Conservation (phyloP, 1,139 yeast genomes). For the Diutina pseudorugosa region DNA sequence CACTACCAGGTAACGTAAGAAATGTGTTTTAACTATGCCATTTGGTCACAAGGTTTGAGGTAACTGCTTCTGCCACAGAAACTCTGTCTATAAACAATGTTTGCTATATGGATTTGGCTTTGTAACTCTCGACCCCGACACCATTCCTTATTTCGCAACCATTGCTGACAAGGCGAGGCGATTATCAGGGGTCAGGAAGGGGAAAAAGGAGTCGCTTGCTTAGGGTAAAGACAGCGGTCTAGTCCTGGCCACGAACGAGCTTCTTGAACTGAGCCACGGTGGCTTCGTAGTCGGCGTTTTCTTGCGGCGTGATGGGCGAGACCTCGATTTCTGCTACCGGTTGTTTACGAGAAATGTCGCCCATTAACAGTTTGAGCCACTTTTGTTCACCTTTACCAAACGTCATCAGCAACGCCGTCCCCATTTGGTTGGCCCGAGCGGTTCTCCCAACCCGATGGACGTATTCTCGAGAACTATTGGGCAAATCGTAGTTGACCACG, state of each 20-base stretch:
- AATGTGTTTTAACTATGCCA: too few relatives aligned
- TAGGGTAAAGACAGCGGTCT: too few relatives aligned
- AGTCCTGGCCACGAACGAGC: not conserved
- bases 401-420: slow-evolving; percentile 59
- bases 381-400: slow-evolving; percentile 67
- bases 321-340: not conserved
- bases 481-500: slow-evolving; percentile 85
- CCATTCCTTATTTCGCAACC: not conserved
- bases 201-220: too few relatives aligned
- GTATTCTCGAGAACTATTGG: slow-evolving; percentile 80
- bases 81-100: not conserved
- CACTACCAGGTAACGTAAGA: too few relatives aligned
- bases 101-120: not conserved
- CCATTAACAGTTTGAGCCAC: slow-evolving; percentile 27
- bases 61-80: too few relatives aligned
- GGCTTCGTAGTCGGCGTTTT: slow-evolving; percentile 49
- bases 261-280: slow-evolving; percentile 75
- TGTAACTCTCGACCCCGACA: not conserved
- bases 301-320: not conserved
- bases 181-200: too few relatives aligned
- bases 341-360: not conserved
- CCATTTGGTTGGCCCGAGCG: slow-evolving; percentile 77
- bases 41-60: too few relatives aligned
- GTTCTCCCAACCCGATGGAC: slow-evolving; percentile 96
- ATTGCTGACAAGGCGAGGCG: not conserved